Conservation (phyloP, 116 monocot genomes). For the Trichopus zeylanicus region DNA sequence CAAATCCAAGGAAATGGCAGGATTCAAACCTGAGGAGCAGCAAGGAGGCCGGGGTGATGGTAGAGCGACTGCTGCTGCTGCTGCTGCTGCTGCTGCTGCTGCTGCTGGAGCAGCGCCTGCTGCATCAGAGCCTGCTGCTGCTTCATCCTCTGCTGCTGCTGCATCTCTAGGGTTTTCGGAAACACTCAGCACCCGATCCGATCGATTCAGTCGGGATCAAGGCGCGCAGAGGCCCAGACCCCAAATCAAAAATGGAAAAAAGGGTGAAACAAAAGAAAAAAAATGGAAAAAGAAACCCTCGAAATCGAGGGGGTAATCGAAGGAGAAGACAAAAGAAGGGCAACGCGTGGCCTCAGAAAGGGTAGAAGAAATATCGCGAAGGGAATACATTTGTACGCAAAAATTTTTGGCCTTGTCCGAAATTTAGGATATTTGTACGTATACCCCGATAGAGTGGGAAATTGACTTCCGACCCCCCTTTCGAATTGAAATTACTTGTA, state of each 20-base stretch:
- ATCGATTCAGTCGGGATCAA: background rate
- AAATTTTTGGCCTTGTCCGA: too few relatives aligned
- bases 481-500: too few relatives aligned
- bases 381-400: too few relatives aligned
- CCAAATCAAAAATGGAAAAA: background rate
- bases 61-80: constrained; percentile 45
- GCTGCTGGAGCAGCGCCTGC: constrained; percentile 28
- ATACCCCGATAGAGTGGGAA: too few relatives aligned
- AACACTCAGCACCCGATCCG: background rate
- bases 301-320: too few relatives aligned
- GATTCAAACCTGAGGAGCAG: constrained; percentile 35
- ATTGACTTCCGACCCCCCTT: too few relatives aligned
- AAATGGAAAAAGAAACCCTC: too few relatives aligned
- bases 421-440: too few relatives aligned
- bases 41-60: constrained; percentile 33
- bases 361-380: too few relatives aligned
- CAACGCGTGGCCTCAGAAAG: too few relatives aligned
- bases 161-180: background rate
- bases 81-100: constrained; percentile 33
- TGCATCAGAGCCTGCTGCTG: constrained; percentile 38
- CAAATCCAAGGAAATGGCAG: too few relatives aligned
- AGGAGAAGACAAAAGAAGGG: too few relatives aligned
- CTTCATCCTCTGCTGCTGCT: constrained; percentile 25
- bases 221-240: background rate
- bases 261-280: background rate